Evolutionary conservation across 306 rosid species (phyloP), one percentile per base, ranked within the genome.

Genomic region (Lagenaria siceraria): DNA sequence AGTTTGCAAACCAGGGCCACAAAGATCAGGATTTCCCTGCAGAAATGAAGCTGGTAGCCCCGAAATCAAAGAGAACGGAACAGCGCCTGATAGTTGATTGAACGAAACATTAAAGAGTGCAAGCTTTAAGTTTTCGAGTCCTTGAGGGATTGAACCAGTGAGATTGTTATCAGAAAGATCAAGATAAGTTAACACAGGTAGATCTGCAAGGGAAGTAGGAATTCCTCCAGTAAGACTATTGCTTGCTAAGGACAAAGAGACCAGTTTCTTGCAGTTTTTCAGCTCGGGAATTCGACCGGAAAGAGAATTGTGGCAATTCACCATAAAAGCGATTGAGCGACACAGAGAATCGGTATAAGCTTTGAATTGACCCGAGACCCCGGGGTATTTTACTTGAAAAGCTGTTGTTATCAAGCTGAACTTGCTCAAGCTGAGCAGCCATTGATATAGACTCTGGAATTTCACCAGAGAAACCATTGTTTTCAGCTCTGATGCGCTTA

Each of bases 31-130:
- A 78, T 95, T 95, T 69, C 99, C 99, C 81, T 95, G 96, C 84
- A 95, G 88, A 81, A 88, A 95, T 21, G 99, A 95, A 54, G 99
- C 99, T 8, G 99, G 99, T 3, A 95, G 89, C 65, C 97, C 97
- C 11, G 97, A 90, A 78, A 95, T 86, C 81, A 95, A 80, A 55
- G 97, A 87, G 76, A 81, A 83, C 8, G 99, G 99, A 54, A 95
- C 99, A 65, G 79, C 75, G 40, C 99, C 99, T 13, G 99, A 95
- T 56, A 95, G 90, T 64, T 81, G 86, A 84, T 95, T 95, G 82
- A 86, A 95, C 51, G 99, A 95, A 0, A 95, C 97, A 76, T 95
- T 95, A 83, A 95, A 95, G 71, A 95, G 97, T 0, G 99, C 99
- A 78, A 95, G 97, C 90, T 95, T 95, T 79, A 95, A 80, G 84